A percentile compares a stretch with the other conserved stretches of the same genome.
phyloP scores from a whole-genome alignment of 2,329 filamentous ascomycete genomes.

The Penicillium freii region DNA sequence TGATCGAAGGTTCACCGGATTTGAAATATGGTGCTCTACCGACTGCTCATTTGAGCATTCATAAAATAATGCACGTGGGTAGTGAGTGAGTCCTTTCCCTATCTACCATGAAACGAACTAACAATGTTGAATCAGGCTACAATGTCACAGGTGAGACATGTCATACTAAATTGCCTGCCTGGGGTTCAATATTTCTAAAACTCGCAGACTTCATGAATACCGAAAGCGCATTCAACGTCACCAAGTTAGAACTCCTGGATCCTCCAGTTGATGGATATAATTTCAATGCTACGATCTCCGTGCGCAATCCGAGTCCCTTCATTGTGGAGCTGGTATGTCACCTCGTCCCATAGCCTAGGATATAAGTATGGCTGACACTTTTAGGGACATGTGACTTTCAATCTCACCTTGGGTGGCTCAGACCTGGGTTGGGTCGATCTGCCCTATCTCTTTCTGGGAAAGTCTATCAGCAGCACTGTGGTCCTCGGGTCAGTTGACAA shows the following conservation, averaged over 20 bases:
- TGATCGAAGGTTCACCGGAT: constrained; percentile 20
- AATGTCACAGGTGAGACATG: constrained; percentile 21
- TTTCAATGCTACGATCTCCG: constrained; percentile 26
- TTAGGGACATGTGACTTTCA: constrained; percentile 27
- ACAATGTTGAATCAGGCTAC: constrained; percentile 14
- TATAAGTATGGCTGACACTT: neutral
- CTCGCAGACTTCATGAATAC: constrained; percentile 23
- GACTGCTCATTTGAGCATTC: constrained; percentile 25
- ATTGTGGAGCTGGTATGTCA: constrained; percentile 25
- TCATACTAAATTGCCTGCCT: neutral
- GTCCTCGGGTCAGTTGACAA: constrained; percentile 22
- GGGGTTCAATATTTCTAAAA: neutral
- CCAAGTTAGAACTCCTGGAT: constrained; percentile 19
- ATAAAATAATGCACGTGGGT: constrained; percentile 23
- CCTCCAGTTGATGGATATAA: constrained; percentile 24
- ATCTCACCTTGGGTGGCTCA: constrained; percentile 23
- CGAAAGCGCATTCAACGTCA: constrained; percentile 24
- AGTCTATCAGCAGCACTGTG: constrained; percentile 7
- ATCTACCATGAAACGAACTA: neutral
- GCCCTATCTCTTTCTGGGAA: constrained; percentile 21
- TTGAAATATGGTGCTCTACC: constrained; percentile 23
- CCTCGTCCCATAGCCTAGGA: too few relatives aligned
- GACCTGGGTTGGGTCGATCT: constrained; percentile 25
- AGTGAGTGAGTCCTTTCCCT: constrained; percentile 11
- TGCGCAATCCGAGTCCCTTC: constrained; percentile 23